Conservation (phyloP, 2,329 filamentous ascomycete species). For the Alternaria gansuensis region DNA sequence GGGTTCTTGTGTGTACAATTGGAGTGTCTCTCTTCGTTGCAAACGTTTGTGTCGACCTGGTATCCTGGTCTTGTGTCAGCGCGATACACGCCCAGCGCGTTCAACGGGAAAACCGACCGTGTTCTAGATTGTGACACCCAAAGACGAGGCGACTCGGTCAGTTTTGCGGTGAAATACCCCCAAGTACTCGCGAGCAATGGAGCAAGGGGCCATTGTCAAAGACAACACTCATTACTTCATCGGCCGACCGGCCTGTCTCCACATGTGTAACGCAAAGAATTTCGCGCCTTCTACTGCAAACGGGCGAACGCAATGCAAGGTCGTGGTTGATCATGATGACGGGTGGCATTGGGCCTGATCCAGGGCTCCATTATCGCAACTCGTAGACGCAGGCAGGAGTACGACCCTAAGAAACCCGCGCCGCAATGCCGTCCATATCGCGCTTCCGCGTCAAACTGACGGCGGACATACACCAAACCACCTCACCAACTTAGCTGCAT, state of each 20-base stretch:
- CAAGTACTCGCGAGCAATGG: not conserved
- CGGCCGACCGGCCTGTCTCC: constrained; percentile 1
- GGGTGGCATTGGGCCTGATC: constrained; percentile 7
- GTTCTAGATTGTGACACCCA: not conserved
- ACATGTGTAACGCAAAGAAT: constrained; percentile 7
- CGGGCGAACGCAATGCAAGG: constrained; percentile 5
- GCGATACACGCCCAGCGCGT: not conserved
- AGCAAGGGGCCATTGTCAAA: constrained; percentile 7
- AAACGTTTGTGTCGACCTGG: not conserved
- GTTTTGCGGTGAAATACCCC: not conserved
- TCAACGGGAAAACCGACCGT: not conserved
- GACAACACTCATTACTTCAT: not conserved
- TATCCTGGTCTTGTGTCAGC: not conserved
- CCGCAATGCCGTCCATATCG: not conserved
- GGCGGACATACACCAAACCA: constrained; percentile 2
- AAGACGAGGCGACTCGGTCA: not conserved
- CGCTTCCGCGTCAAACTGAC: not conserved
- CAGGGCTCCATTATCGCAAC: constrained; percentile 8
- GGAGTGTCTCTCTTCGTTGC: not conserved
- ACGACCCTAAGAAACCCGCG: not conserved
- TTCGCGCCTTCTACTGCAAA: constrained; percentile 12
- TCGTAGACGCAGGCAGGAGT: not conserved
- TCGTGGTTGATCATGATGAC: constrained; percentile 1
- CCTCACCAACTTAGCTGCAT: not conserved
- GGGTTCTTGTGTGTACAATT: not conserved